A percentile compares a stretch with the other conserved stretches of the same genome.
These are phyloP conservation scores for Glutinoglossum americanum DNA, from an alignment of 495 filamentous ascomycete species.

Conservation along the genomic window DNA sequence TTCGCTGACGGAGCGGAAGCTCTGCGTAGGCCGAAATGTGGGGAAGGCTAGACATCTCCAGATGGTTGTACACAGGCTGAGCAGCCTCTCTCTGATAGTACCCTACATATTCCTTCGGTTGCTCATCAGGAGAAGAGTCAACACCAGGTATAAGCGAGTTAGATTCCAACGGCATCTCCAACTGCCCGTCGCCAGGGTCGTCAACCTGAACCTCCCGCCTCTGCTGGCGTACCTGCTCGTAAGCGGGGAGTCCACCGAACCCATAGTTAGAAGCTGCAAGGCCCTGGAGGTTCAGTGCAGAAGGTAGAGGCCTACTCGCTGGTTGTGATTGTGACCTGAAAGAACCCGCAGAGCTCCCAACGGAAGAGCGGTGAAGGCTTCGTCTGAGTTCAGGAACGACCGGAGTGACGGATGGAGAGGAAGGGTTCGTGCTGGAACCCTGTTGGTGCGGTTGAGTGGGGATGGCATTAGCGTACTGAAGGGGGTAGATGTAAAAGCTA, in stretches of 20 bases:
- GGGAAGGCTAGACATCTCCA: conserved; percentile 23
- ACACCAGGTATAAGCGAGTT: conserved; percentile 7
- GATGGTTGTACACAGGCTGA: conserved; percentile 27
- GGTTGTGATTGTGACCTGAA: conserved; percentile 46
- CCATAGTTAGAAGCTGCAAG: conserved; percentile 20
- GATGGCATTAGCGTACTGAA: conserved; percentile 24
- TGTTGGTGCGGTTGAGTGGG: conserved; percentile 22
- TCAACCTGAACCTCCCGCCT: conserved; percentile 8
- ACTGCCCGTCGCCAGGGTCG: conserved; percentile 16
- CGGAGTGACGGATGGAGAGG: conserved; percentile 35
- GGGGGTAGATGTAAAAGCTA: conserved; percentile 26
- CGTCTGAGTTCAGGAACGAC: conserved; percentile 34
- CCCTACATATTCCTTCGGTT: conserved; percentile 38
- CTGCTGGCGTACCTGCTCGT: conserved; percentile 19
- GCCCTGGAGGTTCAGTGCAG: conserved; percentile 18
- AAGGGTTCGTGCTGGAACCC: conserved; percentile 34
- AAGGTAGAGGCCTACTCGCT: conserved; percentile 27
- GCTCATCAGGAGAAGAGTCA: conserved; percentile 12
- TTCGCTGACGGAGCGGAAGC: conserved; percentile 14
- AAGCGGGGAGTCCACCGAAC: conserved; percentile 10
- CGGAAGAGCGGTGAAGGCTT: conserved; percentile 32
- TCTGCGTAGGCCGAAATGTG: conserved; percentile 27
- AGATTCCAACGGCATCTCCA: conserved; percentile 17
- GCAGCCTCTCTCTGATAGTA: conserved; percentile 38
- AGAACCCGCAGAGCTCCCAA: conserved; percentile 27